A percentile compares a stretch with the other conserved stretches of the same genome.
Conservation (phyloP, 2,329 filamentous ascomycete species). For the Aureobasidium sp. region DNA sequence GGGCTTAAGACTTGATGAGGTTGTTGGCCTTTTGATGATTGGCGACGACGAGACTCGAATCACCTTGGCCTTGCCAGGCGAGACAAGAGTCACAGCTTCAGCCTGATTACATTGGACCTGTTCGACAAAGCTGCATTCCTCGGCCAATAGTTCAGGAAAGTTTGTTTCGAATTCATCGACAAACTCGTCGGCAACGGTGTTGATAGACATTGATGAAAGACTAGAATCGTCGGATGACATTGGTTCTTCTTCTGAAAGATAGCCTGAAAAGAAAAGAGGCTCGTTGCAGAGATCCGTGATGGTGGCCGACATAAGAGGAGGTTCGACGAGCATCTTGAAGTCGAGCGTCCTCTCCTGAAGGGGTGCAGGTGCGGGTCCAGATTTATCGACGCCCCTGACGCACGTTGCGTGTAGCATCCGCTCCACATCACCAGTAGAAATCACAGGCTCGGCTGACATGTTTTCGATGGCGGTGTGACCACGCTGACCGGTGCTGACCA, state of each 20-base stretch:
- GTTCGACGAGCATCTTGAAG: slow-evolving; percentile 7
- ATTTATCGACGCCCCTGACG: slow-evolving; percentile 1
- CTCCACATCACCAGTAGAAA: slow-evolving; percentile 10
- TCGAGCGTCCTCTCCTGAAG: slow-evolving; percentile 13
- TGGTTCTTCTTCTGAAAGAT: slow-evolving; percentile 24
- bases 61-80: slow-evolving; percentile 25
- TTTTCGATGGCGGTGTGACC: slow-evolving; percentile 8
- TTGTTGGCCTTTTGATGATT: not conserved
- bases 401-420: slow-evolving; percentile 9
- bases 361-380: slow-evolving; percentile 12
- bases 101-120: slow-evolving; percentile 23
- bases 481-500: slow-evolving; percentile 10
- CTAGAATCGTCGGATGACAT: slow-evolving; percentile 21
- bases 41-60: slow-evolving; percentile 17
- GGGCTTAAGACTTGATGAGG: not conserved
- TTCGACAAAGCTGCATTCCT: slow-evolving; percentile 20
- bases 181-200: slow-evolving; percentile 8
- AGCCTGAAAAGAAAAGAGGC: slow-evolving; percentile 19
- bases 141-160: slow-evolving; percentile 22
- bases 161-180: slow-evolving; percentile 14
- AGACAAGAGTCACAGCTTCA: slow-evolving; percentile 24
- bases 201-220: slow-evolving; percentile 18
- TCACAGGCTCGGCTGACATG: slow-evolving; percentile 12
- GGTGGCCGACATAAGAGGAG: slow-evolving; percentile 14
- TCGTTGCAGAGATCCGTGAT: slow-evolving; percentile 16